phyloP scores from a whole-genome alignment of 2,329 filamentous ascomycete genomes.

The Dryadomyces quercus-mongolicae region DNA sequence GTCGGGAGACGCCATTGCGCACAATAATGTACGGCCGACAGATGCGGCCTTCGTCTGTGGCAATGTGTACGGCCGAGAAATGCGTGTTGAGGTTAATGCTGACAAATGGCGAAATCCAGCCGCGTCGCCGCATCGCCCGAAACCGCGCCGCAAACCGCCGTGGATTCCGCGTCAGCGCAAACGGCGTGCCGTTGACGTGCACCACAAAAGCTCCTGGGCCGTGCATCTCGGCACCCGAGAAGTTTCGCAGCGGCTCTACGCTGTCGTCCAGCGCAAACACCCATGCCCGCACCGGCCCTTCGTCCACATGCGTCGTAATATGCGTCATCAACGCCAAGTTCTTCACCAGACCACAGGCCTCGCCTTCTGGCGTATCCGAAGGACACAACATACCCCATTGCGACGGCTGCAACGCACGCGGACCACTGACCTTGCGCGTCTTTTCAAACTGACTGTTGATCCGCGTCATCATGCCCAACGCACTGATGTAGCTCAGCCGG shows the following conservation, averaged over 20 bases:
- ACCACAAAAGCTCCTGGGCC: slow-evolving; percentile 75
- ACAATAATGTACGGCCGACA: slow-evolving; percentile 94
- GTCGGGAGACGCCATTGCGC: slow-evolving; percentile 71
- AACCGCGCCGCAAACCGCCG: slow-evolving; percentile 80
- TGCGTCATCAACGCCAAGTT: slow-evolving; percentile 98
- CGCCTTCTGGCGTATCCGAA: slow-evolving; percentile 95
- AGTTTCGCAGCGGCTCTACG: slow-evolving; percentile 60
- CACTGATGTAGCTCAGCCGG: slow-evolving; percentile 89
- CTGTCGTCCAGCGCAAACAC: slow-evolving; percentile 80
- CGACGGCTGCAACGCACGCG: slow-evolving; percentile 88
- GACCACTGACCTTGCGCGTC: slow-evolving; percentile 90
- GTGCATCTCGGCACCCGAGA: slow-evolving; percentile 74
- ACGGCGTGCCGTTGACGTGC: slow-evolving; percentile 89
- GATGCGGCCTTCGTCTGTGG: slow-evolving; percentile 92
- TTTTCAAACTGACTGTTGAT: slow-evolving; percentile 99
- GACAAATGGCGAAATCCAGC: slow-evolving; percentile 89
- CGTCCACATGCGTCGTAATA: slow-evolving; percentile 93
- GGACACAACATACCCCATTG: slow-evolving; percentile 98
- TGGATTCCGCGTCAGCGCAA: slow-evolving; percentile 74
- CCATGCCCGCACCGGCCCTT: slow-evolving; percentile 76
- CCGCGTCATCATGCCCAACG: slow-evolving; percentile 98
- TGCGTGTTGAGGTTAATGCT: slow-evolving; percentile 94
- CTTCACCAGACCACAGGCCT: slow-evolving; percentile 95
- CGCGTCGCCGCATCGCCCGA: slow-evolving; percentile 74
- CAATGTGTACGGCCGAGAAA: slow-evolving; percentile 84